phyloP scores from a whole-genome alignment of 495 filamentous ascomycete species.

The Annulohypoxylon maeteangense region DNA sequence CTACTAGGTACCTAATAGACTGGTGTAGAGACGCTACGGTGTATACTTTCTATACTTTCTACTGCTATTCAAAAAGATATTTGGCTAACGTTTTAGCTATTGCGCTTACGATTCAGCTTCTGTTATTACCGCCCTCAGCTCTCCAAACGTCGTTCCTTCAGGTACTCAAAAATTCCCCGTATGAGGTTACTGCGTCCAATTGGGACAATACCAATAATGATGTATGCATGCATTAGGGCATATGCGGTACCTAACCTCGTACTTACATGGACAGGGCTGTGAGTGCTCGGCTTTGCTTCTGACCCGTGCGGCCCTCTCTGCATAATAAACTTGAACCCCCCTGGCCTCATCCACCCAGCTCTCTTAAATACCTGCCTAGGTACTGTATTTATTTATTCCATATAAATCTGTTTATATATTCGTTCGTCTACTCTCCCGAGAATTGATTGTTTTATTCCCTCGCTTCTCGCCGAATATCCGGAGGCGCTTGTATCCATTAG shows the following conservation, averaged over 20 bases:
- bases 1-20: not conserved
- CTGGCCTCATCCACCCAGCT: constrained; percentile 33
- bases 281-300: constrained; percentile 43
- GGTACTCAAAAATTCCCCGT: constrained; percentile 7
- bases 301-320: constrained; percentile 37
- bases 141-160: constrained; percentile 10
- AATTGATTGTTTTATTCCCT: constrained; percentile 34
- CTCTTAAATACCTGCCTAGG: constrained; percentile 23
- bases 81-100: constrained; percentile 17
- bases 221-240: constrained; percentile 33
- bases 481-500: constrained; percentile 26
- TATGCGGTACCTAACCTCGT: constrained; percentile 35
- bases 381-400: constrained; percentile 18
- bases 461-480: constrained; percentile 38
- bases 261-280: constrained; percentile 41
- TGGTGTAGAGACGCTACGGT: not conserved
- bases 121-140: constrained; percentile 3
- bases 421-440: constrained; percentile 31
- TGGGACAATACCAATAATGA: constrained; percentile 14
- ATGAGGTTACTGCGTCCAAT: constrained; percentile 15
- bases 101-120: constrained; percentile 36
- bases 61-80: constrained; percentile 8
- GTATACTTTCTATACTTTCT: not conserved
- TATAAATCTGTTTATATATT: constrained; percentile 38
- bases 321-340: constrained; percentile 43